Evolutionary conservation across 805 yeast genomes (phyloP).

Genomic region (Wickerhamomyces chaumierensis): DNA sequence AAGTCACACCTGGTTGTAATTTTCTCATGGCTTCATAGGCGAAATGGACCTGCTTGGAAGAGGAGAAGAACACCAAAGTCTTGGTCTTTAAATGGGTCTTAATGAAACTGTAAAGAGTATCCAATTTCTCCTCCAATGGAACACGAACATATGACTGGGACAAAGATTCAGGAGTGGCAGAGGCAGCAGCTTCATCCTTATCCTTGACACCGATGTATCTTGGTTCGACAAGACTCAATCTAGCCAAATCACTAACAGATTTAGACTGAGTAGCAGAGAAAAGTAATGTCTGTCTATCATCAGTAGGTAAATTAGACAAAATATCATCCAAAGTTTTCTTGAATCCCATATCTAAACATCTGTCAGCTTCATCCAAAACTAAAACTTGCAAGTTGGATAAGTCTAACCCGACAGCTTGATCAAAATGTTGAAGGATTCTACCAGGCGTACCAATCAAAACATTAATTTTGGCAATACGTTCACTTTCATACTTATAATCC

Average conservation of each 20-base stretch:
- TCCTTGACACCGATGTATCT: slow-evolving; percentile 74
- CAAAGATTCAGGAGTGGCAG: slow-evolving; percentile 72
- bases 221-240: slow-evolving; percentile 88
- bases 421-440: slow-evolving; percentile 65
- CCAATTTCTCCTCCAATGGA: slow-evolving; percentile 70
- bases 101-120: slow-evolving; percentile 61
- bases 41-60: slow-evolving; percentile 46
- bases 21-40: slow-evolving; percentile 18
- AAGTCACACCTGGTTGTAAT: slow-evolving; percentile 31
- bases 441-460: slow-evolving; percentile 92
- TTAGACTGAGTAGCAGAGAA: slow-evolving; percentile 90
- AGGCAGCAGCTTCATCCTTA: slow-evolving; percentile 37
- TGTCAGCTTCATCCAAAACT: slow-evolving; percentile 89
- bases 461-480: slow-evolving; percentile 55
- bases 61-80: slow-evolving; percentile 67
- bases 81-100: slow-evolving; percentile 72
- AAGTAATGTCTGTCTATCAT: slow-evolving; percentile 84
- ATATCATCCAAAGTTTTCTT: slow-evolving; percentile 59
- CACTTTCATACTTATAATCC: slow-evolving; percentile 64
- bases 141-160: slow-evolving; percentile 75
- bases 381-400: slow-evolving; percentile 55
- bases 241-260: slow-evolving; percentile 73
- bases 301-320: slow-evolving; percentile 54
- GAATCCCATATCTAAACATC: slow-evolving; percentile 72
- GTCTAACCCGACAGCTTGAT: slow-evolving; percentile 51